A percentile compares a stretch with the other conserved stretches of the same genome.
phyloP scores from a whole-genome alignment of 2,329 filamentous ascomycete species.

The Ophiostoma australiae region DNA sequence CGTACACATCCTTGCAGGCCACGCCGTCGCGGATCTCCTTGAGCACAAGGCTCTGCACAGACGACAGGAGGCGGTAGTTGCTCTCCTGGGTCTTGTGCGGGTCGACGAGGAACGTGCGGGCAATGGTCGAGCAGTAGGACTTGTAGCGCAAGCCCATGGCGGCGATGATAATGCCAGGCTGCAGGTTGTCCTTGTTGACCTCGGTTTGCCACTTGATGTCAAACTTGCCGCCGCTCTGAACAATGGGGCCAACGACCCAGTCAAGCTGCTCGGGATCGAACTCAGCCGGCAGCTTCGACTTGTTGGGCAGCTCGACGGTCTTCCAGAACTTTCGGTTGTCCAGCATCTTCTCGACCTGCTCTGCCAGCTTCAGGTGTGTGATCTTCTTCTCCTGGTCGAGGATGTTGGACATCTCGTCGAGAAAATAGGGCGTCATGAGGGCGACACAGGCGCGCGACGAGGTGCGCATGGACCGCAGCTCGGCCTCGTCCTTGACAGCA shows the following conservation, averaged over 20 bases:
- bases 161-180: constrained; percentile 89
- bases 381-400: constrained; percentile 97
- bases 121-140: constrained; percentile 89
- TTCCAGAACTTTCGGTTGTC: constrained; percentile 94
- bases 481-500: constrained; percentile 89
- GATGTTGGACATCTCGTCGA: constrained; percentile 96
- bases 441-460: constrained; percentile 91
- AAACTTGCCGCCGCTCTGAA: constrained; percentile 94
- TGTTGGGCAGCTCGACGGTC: constrained; percentile 62
- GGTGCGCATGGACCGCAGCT: constrained; percentile 88
- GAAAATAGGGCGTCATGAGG: constrained; percentile 91
- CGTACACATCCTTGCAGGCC: constrained; percentile 82
- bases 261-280: constrained; percentile 87
- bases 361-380: constrained; percentile 78
- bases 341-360: constrained; percentile 84
- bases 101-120: constrained; percentile 91
- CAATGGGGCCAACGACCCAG: constrained; percentile 84
- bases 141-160: constrained; percentile 91
- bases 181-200: constrained; percentile 74
- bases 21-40: constrained; percentile 87
- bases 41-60: constrained; percentile 81
- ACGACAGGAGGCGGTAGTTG: constrained; percentile 83
- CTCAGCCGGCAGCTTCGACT: constrained; percentile 73
- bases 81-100: constrained; percentile 93
- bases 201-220: constrained; percentile 77